Evolutionary conservation across 805 yeast genomes (phyloP).

Genomic region (Hanseniaspora lindneri): DNA sequence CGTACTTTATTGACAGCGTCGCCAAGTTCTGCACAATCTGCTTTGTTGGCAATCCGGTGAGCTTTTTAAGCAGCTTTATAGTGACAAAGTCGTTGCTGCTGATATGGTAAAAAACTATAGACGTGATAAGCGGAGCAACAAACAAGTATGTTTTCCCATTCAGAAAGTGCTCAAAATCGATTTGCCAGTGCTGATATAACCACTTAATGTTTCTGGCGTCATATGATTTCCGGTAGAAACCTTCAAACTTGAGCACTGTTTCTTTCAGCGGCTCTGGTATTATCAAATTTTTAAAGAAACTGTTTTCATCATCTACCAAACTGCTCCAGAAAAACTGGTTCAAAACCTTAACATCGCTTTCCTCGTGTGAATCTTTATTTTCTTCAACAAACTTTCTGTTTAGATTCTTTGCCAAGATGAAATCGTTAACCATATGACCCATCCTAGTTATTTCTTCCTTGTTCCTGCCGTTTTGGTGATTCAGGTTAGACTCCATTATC

Average conservation of each 20-base stretch:
- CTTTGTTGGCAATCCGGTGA: slow-evolving; percentile 57
- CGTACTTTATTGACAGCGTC: slow-evolving; percentile 66
- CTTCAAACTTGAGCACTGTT: slow-evolving; percentile 37
- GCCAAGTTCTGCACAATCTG: slow-evolving; percentile 70
- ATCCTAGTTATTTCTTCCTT: slow-evolving; percentile 36
- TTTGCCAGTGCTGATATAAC: slow-evolving; percentile 75
- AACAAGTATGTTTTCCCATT: slow-evolving; percentile 63
- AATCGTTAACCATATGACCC: slow-evolving; percentile 79
- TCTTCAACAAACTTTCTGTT: slow-evolving; percentile 31
- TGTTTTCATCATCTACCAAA: slow-evolving; percentile 20
- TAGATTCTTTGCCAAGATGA: slow-evolving; percentile 44
- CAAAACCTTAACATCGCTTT: slow-evolving; percentile 41
- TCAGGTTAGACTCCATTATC: slow-evolving; percentile 5
- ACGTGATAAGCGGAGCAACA: slow-evolving; percentile 69
- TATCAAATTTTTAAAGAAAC: background rate
- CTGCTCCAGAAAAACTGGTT: slow-evolving; percentile 50
- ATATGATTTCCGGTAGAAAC: slow-evolving; percentile 40
- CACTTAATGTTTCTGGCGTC: slow-evolving; percentile 54
- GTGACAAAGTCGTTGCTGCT: slow-evolving; percentile 45
- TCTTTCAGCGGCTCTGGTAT: slow-evolving; percentile 29
- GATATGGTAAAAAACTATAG: slow-evolving; percentile 65
- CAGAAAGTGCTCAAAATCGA: slow-evolving; percentile 63
- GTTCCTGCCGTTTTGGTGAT: slow-evolving; percentile 8
- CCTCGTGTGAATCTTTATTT: slow-evolving; percentile 22
- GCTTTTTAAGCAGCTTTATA: slow-evolving; percentile 46